Conservation (phyloP, 345 rosid species). For the Eucalyptus regnans region DNA sequence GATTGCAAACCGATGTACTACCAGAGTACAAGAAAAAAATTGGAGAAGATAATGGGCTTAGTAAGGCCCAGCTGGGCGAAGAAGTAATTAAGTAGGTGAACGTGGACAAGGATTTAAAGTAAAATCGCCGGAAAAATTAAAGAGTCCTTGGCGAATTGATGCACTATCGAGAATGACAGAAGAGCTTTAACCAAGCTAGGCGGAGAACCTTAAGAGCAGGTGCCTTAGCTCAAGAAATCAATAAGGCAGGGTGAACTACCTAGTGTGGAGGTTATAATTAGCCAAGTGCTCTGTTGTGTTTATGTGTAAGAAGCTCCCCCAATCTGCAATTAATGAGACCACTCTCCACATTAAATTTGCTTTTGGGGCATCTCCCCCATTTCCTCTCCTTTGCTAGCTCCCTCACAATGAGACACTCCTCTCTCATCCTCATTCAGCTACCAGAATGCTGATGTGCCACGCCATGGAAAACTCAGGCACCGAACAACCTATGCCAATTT, state of each 20-base stretch:
- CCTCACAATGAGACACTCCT: slow-evolving; percentile 20
- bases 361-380: slow-evolving; percentile 32
- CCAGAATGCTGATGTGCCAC: slow-evolving; percentile 23
- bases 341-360: slow-evolving; percentile 24
- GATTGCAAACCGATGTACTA: too few relatives aligned
- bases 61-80: too few relatives aligned
- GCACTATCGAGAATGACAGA: too few relatives aligned
- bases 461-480: slow-evolving; percentile 16
- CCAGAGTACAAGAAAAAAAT: too few relatives aligned
- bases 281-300: background rate
- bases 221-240: background rate
- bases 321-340: slow-evolving; percentile 38
- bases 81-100: too few relatives aligned
- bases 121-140: too few relatives aligned
- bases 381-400: slow-evolving; percentile 16
- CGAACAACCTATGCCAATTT: slow-evolving; percentile 39
- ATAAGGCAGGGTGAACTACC: background rate
- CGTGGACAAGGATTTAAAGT: too few relatives aligned
- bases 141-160: too few relatives aligned
- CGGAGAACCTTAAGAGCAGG: too few relatives aligned
- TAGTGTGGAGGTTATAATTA: background rate
- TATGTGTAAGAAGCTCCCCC: background rate
- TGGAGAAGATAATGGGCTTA: too few relatives aligned
- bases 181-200: too few relatives aligned
- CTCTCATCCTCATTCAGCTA: slow-evolving; percentile 18